Evolutionary conservation across 2,329 filamentous ascomycete genomes (phyloP).

Genomic region (Colletotrichum limetticola): DNA sequence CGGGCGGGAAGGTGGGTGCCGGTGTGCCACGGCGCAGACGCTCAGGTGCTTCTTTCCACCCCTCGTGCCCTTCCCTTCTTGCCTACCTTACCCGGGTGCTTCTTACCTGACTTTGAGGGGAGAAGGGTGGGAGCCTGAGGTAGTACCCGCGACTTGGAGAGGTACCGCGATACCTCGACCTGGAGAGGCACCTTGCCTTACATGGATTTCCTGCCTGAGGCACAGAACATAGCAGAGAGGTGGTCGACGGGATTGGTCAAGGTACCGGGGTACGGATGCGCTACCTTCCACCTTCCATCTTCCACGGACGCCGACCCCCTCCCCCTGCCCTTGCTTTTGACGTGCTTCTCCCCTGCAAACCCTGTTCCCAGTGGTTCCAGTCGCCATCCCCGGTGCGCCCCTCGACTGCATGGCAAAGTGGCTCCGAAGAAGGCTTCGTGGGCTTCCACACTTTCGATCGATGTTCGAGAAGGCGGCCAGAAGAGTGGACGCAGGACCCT

Average conservation of each 20-base stretch:
- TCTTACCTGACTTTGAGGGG: too few species aligned
- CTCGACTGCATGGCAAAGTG: not conserved
- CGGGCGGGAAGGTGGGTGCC: constrained; percentile 1
- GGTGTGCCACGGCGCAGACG: not conserved
- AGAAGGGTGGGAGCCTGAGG: too few species aligned
- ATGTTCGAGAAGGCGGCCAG: constrained; percentile 36
- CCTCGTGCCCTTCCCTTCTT: too few species aligned
- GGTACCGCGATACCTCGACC: not conserved
- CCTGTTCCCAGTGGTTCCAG: constrained; percentile 33
- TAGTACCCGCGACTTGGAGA: too few species aligned
- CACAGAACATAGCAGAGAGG: not conserved
- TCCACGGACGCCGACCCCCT: not conserved
- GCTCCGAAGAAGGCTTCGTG: constrained; percentile 28
- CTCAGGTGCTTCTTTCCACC: not conserved
- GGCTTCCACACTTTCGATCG: constrained; percentile 34
- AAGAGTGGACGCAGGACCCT: constrained; percentile 27
- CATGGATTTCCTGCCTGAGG: not conserved
- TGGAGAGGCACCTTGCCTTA: not conserved
- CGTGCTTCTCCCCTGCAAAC: constrained; percentile 28
- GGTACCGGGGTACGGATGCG: not conserved
- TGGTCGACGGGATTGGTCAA: not conserved
- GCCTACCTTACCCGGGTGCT: too few species aligned
- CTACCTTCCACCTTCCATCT: too few species aligned
- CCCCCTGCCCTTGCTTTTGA: constrained; percentile 11
- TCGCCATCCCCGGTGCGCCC: constrained; percentile 3